Percentiles rank a stretch among this genome's conserved stretches.
These are phyloP conservation scores for Fusarium beomiforme DNA, from an alignment of 2,329 filamentous ascomycete genomes.

Conservation along the genomic window DNA sequence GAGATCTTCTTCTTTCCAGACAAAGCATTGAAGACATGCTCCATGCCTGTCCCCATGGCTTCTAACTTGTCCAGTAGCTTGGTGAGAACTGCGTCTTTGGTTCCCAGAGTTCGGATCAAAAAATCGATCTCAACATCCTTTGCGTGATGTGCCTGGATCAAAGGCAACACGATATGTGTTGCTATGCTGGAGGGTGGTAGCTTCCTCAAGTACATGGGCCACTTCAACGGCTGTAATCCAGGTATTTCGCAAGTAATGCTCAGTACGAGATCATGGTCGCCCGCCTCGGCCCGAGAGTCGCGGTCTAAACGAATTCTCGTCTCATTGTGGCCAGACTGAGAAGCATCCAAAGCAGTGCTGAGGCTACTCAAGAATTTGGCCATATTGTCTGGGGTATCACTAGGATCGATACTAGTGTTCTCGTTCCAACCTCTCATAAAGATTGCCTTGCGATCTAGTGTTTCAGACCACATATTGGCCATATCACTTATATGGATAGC, in stretches of 20 bases:
- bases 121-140: slow-evolving; percentile 54
- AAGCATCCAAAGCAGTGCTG: slow-evolving; percentile 60
- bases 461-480: slow-evolving; percentile 77
- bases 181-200: slow-evolving; percentile 55
- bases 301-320: slow-evolving; percentile 57
- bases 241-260: slow-evolving; percentile 70
- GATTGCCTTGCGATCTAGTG: slow-evolving; percentile 69
- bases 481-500: slow-evolving; percentile 75
- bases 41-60: slow-evolving; percentile 60
- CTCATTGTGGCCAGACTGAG: slow-evolving; percentile 53
- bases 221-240: slow-evolving; percentile 70
- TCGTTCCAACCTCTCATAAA: slow-evolving; percentile 69
- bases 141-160: slow-evolving; percentile 58
- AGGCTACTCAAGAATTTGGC: slow-evolving; percentile 73
- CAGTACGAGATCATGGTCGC: slow-evolving; percentile 58
- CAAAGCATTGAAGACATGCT: slow-evolving; percentile 63
- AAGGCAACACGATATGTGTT: slow-evolving; percentile 61
- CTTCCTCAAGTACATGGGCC: slow-evolving; percentile 69
- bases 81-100: slow-evolving; percentile 63
- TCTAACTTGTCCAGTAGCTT: slow-evolving; percentile 66
- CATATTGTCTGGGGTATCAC: slow-evolving; percentile 74
- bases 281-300: slow-evolving; percentile 45
- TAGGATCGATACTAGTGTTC: slow-evolving; percentile 78
- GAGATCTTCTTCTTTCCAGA: slow-evolving; percentile 59
- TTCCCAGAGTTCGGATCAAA: slow-evolving; percentile 55